Base-by-base conservation (phyloP, 2,329 filamentous ascomycete genomes). In the Biscogniauxia marginata region DNA sequence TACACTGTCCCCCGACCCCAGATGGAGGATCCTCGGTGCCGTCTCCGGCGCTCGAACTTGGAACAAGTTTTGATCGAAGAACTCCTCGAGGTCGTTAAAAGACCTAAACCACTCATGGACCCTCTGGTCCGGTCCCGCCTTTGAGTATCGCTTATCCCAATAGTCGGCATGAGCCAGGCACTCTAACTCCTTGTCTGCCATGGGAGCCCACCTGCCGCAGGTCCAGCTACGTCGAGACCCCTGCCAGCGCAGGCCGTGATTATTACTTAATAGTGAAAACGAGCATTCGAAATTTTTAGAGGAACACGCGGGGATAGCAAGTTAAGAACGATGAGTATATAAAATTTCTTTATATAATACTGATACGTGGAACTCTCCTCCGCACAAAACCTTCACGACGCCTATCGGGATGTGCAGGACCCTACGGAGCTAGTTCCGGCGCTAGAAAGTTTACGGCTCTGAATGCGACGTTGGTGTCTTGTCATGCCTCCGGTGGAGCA, bases 1-100 rank as follows among this genome's bases (percentile, higher is more conserved):
- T 65, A 84, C 82, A 66, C 82, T 85, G 61, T 85, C 81, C 7
- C 83, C 83, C 7, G 77, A 83, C 0, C 82, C 83, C 4, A 85
- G 70, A 67, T 85, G 82, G 13, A 85, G 63, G n/a, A 85, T 77
- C 9, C 67, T 57, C 0, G 77, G 77, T 16, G 71, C 63, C n/a
- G 68, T 64, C 0, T 69, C 60, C 0, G 73, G 58, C 8, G 57
- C 58, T 16, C 65, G 63, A 0, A 22, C 30, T 6, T 67, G 51
- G 53, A 81, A 79, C 18, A 84, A 69, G 59, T 77, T 71, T 13
- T 62, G 66, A 21, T 68, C 58, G 45, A 84, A 74, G 58, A 83
- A 84, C 0, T 74, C 70, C 56, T 77, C 70, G 1, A 85, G 70
- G 6, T 78, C 74, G 0, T 65, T 56, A 59, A 79, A 85, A 3